These are phyloP conservation scores for Starmerella apicola DNA, from an alignment of 805 yeast species.

Conservation along the genomic window DNA sequence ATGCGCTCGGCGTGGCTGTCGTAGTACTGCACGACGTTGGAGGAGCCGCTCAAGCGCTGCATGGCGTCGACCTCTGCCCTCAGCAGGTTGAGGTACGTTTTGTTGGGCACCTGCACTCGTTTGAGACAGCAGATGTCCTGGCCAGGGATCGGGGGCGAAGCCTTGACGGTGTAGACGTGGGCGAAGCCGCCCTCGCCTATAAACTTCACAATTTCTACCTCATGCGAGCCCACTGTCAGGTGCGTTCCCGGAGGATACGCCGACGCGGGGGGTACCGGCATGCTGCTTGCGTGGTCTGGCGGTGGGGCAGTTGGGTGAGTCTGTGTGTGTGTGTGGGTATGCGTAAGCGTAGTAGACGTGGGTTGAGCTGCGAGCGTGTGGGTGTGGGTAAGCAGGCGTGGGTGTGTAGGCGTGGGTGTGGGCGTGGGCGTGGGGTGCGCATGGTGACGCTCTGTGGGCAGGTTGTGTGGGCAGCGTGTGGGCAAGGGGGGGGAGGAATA, in stretches of 20 bases:
- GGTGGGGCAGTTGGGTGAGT: too few species aligned
- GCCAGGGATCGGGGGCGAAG: constrained; percentile 49
- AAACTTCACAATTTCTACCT: constrained; percentile 53
- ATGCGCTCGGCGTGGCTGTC: constrained; percentile 89
- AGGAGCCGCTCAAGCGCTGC: constrained; percentile 72
- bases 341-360: too few species aligned
- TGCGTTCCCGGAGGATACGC: constrained; percentile 66
- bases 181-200: constrained; percentile 90
- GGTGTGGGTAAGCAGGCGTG: too few species aligned
- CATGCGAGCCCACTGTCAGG: constrained; percentile 75
- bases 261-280: constrained; percentile 21
- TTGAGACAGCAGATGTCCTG: constrained; percentile 63
- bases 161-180: constrained; percentile 72
- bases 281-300: background rate
- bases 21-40: constrained; percentile 74
- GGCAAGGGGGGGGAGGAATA: too few species aligned
- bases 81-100: constrained; percentile 63
- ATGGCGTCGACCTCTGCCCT: constrained; percentile 96
- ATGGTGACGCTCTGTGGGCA: too few species aligned
- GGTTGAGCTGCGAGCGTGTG: too few species aligned
- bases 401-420: too few species aligned
- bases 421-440: too few species aligned
- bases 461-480: too few species aligned
- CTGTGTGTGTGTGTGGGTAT: too few species aligned
- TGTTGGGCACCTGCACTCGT: constrained; percentile 90